Base-by-base conservation (phyloP, 2,329 filamentous ascomycete genomes). In the Blastomyces parvus region DNA sequence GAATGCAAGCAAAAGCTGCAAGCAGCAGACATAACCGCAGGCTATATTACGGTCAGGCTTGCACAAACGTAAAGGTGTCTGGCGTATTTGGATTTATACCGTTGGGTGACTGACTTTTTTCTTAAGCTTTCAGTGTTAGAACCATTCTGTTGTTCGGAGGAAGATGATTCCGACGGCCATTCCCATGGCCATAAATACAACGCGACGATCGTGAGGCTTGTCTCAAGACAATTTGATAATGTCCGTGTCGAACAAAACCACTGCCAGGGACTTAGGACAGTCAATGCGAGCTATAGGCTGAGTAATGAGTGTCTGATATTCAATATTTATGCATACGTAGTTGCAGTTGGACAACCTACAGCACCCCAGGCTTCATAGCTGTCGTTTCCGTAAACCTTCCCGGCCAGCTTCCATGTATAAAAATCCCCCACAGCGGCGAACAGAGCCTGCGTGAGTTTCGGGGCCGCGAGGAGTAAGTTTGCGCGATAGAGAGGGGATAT, bases 211-310 rank as follows among this genome's bases (percentile, higher is more conserved):
- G 93, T 97, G 68, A 99, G 78, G 0, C 89, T 89, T n/a, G 88
- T 91, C 79, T 99, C 94, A 4, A 97, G 80, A 61, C 88, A 94
- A 77, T 99, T 99, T 62, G 93, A 97, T 71, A 99, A 88, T 0
- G 94, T 96, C 57, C 94, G 84, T 0, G 91, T 93, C 1, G 91
- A 94, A 77, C 88, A 94, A 76, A 94, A 97, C 90, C 90, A 97
- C 74, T 97, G 91, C 91, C 94, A 99, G 7, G 94, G 90, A 75
- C 86, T 96, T 70, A 86, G 79, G 53, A 89, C 75, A 2, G 86
- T 87, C 76, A 94, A 82, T 64, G 83, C 82, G 56, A 96, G 80
- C 87, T 91, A 74, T 64, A 67, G 66, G 66, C 13, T 30, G 42
- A 57, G 53, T 48, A 64, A 60, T 38, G 33, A 56, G 70, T 64